Base-by-base conservation (phyloP, 768 basidiomycete species). In the Boletus speciosus region DNA sequence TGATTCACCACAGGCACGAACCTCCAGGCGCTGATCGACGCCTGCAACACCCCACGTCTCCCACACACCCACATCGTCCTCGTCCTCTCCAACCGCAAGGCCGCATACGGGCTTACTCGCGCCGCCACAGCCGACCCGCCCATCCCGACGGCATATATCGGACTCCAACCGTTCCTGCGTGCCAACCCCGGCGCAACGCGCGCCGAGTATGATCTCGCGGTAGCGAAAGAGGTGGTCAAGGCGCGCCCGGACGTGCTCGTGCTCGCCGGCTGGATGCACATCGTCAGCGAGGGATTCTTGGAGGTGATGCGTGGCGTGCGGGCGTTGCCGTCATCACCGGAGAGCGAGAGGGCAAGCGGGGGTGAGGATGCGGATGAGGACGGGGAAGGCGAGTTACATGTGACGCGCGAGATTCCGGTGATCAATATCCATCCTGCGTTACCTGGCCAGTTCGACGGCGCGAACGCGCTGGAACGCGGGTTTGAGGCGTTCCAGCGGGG, bases 181-280 rank as follows among this genome's bases (percentile, higher is more conserved):
- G 73, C 79, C 0, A 76, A 89, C 65, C 83, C 86, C 1, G 83
- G 81, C 23, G 82, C 82, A 60, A 88, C 90, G 5, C 77, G 96
- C 19, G 74, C 81, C 43, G 90, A 96, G 66, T 98, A 97, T 71
- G 96, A 96, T 65, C 72, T 75, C 3, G 89, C 91, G 65, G 80
- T 95, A 1, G 92, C 91, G 8, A 73, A 80, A 32, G 78, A 83
- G 49, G 83, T 93, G 4, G 64, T 88, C 6, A 66, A 71, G 25
- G 81, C 76, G 19, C 71, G 74, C 32, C 96, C 96, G 0, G 91
- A 98, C 70, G 68, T 96, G 25, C 81, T 98, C 45, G 90, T 98
- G 7, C 78, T 98, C n/a, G 97, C 96, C 0, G 97, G 97, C 0
- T 99, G 93, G 92, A 98, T 99, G 96, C 95, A 98, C 65, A 91